Evolutionary conservation across 352 stramenopile genomes (phyloP), one percentile per base, ranked within the genome.

Genomic region (Phytopythium chamaehyphon): DNA sequence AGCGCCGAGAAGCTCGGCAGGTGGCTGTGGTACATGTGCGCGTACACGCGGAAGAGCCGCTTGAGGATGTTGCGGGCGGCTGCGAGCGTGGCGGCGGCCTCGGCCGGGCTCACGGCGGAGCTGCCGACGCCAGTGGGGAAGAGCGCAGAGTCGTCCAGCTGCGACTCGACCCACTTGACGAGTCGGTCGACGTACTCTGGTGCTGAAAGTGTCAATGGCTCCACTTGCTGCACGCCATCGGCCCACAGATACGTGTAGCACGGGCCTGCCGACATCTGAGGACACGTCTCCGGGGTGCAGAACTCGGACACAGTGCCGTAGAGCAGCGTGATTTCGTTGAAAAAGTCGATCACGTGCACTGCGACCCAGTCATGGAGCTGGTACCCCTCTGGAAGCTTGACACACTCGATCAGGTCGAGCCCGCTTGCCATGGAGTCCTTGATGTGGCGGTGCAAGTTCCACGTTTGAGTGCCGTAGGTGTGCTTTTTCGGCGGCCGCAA

Each of bases 11-110:
- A 88, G 38, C 89, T 95, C 31, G 87, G 78, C 56, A 98, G 83
- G 64, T 98, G 96, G 61, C 81, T 93, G 64, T 95, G 92, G 61
- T 98, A 99, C 66, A 99, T 94, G 76, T 98, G 96, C 42, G 93
- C 95, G 66, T 98, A 99, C 5, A 99, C 91, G 6, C 96, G 87
- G 71, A 98, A 98, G 11, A 99, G 67, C n/a, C 94, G 76, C 66
- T 97, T 91, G 66, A 98, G 95, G 38, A 99, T 98, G 40, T 76
- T 83, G 22, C 71, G 59, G 6, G 86, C 71, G 2, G 57, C 67
- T 4, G 59, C 60, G 35, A 88, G 59, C 57, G 94, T 44, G 15
- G 49, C 47, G 40, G 28, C 28, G 28, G 28, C 28, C 28, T 33
- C 28, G 5, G 28, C 28, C 28, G 28, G 28, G 14, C n/a, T 26